Percentiles rank a stretch among this genome's conserved stretches.
Conservation (phyloP, 768 basidiomycete species). For the Suillus spraguei region DNA sequence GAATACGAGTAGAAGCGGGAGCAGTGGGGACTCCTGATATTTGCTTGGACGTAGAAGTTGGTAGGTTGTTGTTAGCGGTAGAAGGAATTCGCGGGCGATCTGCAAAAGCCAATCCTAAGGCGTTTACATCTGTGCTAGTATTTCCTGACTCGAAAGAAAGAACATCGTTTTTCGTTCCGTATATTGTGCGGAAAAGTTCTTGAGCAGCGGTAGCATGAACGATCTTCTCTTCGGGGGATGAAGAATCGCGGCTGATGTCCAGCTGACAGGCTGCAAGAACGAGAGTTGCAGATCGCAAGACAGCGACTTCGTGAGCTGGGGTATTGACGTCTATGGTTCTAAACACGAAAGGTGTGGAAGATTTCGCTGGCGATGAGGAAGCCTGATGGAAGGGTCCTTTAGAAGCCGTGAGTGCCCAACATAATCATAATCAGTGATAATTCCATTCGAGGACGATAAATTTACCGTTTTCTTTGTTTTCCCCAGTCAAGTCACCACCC, state of each 20-base stretch:
- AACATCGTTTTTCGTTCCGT: slow-evolving; percentile 26
- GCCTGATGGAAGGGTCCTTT: slow-evolving; percentile 15
- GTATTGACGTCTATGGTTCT: slow-evolving; percentile 14
- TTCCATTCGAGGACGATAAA: slow-evolving; percentile 12
- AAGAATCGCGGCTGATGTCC: slow-evolving; percentile 32
- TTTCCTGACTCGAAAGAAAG: slow-evolving; percentile 21
- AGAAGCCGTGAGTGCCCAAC: slow-evolving; percentile 18
- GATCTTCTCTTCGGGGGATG: slow-evolving; percentile 21
- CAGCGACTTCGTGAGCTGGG: slow-evolving; percentile 18
- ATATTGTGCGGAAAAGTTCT: slow-evolving; percentile 33
- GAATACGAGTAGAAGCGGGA: slow-evolving; percentile 18
- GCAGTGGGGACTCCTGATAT: slow-evolving; percentile 3
- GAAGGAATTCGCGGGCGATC: slow-evolving; percentile 10
- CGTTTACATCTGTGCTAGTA: slow-evolving; percentile 18
- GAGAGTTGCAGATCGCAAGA: slow-evolving; percentile 30
- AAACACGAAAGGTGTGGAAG: slow-evolving; percentile 13
- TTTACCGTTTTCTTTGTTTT: slow-evolving; percentile 27
- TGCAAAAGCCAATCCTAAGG: slow-evolving; percentile 30
- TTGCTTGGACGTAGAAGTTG: slow-evolving; percentile 2
- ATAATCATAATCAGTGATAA: slow-evolving; percentile 16
- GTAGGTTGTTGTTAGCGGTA: background rate
- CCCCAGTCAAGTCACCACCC: background rate
- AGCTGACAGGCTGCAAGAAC: slow-evolving; percentile 36
- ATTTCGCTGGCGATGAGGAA: slow-evolving; percentile 14
- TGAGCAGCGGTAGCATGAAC: slow-evolving; percentile 25